Evolutionary conservation across 441 rosid species (phyloP), one percentile per base, ranked within the genome.

Genomic region (Pelargonium myrrhifolium): DNA sequence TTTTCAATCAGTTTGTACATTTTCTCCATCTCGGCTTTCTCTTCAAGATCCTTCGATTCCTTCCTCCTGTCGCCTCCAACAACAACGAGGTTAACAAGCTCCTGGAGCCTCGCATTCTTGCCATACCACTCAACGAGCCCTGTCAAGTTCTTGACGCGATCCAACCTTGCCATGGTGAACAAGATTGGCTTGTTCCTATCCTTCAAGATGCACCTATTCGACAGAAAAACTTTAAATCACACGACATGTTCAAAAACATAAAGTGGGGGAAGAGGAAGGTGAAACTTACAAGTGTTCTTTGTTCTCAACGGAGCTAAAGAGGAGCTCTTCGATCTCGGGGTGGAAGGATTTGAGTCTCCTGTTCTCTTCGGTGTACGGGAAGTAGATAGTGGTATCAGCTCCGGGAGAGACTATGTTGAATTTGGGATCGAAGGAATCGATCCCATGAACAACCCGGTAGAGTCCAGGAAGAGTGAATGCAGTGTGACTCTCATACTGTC

Each of bases 81-180:
- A 3, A 92, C 93, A 0, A 92, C 95, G 28, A 92, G 86, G 85
- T 92, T 92, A 22, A 71, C 96, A 18, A 88, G 70, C 65, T 87
- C 89, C 0, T 95, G 88, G 1, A 89, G 72, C 75, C 71, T 76
- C 0, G 73, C 40, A 56, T 87, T 92, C 89, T 89, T 87, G 12
- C 95, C 98, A 0, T 89, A 92, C 96, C 98, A 92, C 79, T 89
- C 98, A 0, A 89, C 98, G 26, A 92, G 93, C 35, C 98, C 98
- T 0, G 85, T 35, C 64, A 92, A 77, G 53, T 92, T 92, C 88
- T 92, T 92, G 2, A 92, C 98, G 37, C 95, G 89, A 78, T 92
- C 98, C 26, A 92, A 84, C 79, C 98, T 84, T 21, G 98, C 98
- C 98, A 92, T 92, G 4, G 98, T 89, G 78, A 92, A 92, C 20